phyloP scores from a whole-genome alignment of 345 rosid genomes.

The Carallia brachiata region DNA sequence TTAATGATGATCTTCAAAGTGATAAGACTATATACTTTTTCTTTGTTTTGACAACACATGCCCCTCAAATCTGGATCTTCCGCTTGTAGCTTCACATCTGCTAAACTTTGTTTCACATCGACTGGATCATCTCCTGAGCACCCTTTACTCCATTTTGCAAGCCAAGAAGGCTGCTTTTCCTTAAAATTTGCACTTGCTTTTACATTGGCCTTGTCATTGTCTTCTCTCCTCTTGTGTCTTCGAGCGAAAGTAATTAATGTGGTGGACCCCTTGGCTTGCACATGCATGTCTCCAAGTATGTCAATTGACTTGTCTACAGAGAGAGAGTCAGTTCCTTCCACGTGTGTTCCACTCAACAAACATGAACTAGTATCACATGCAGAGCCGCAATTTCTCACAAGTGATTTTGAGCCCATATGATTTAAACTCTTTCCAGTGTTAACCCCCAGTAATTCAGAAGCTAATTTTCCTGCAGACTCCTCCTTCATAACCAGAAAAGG shows the following conservation, averaged over 20 bases:
- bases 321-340: slow-evolving; percentile 11
- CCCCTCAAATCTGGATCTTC: slow-evolving; percentile 6
- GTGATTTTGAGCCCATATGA: slow-evolving; percentile 2
- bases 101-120: neutral
- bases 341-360: slow-evolving; percentile 18
- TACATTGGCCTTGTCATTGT: slow-evolving; percentile 12
- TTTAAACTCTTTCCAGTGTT: slow-evolving; percentile 12
- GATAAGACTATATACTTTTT: slow-evolving; percentile 12
- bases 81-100: slow-evolving; percentile 1
- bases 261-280: slow-evolving; percentile 17
- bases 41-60: slow-evolving; percentile 8
- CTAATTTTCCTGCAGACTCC: slow-evolving; percentile 13
- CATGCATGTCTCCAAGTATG: slow-evolving; percentile 4
- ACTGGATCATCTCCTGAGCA: slow-evolving; percentile 5
- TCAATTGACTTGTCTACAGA: slow-evolving; percentile 12
- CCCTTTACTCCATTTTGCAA: slow-evolving; percentile 14
- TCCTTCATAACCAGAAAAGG: slow-evolving; percentile 10
- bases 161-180: slow-evolving; percentile 13
- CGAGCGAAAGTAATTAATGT: slow-evolving; percentile 42
- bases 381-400: slow-evolving; percentile 14
- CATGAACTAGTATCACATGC: slow-evolving; percentile 8
- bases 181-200: neutral
- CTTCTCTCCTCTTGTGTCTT: slow-evolving; percentile 32
- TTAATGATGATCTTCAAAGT: neutral
- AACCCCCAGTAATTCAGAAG: slow-evolving; percentile 14